A percentile compares a stretch with the other conserved stretches of the same genome.
phyloP scores from a whole-genome alignment of 805 yeast species.

The Candida verbasci region DNA sequence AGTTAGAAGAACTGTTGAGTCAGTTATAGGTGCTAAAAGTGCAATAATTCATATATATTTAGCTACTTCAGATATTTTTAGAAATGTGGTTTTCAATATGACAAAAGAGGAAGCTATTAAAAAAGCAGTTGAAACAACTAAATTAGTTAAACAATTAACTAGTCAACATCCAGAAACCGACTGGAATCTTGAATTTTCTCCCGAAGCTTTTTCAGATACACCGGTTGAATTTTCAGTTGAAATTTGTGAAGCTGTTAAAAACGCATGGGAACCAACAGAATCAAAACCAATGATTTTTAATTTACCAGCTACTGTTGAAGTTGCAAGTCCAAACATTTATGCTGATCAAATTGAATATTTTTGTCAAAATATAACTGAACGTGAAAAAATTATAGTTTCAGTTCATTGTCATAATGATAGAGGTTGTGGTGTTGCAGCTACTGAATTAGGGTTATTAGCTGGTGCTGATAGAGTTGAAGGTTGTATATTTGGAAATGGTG shows the following conservation, averaged over 20 bases:
- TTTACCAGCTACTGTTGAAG: constrained; percentile 79
- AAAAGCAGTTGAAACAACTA: constrained; percentile 68
- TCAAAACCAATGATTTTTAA: constrained; percentile 74
- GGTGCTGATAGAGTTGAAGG: constrained; percentile 87
- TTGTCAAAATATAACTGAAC: constrained; percentile 52
- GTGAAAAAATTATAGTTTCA: constrained; percentile 70
- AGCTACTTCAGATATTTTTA: constrained; percentile 71
- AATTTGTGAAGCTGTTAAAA: constrained; percentile 75
- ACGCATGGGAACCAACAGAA: constrained; percentile 74
- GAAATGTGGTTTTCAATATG: constrained; percentile 75
- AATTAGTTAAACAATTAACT: constrained; percentile 62
- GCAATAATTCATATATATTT: constrained; percentile 71
- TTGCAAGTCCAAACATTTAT: constrained; percentile 73
- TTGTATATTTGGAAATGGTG: constrained; percentile 79
- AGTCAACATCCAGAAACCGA: constrained; percentile 66
- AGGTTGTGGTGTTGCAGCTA: constrained; percentile 82
- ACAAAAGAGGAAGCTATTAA: constrained; percentile 61
- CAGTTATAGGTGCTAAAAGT: constrained; percentile 66
- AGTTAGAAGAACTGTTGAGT: constrained; percentile 69
- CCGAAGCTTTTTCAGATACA: constrained; percentile 74
- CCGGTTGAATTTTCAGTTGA: constrained; percentile 70
- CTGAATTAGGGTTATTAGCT: constrained; percentile 73
- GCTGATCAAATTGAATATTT: constrained; percentile 85
- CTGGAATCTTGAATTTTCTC: constrained; percentile 74
- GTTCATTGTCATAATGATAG: constrained; percentile 81